phyloP scores from a whole-genome alignment of 78 protist genomes.

The Fonticula alba region DNA sequence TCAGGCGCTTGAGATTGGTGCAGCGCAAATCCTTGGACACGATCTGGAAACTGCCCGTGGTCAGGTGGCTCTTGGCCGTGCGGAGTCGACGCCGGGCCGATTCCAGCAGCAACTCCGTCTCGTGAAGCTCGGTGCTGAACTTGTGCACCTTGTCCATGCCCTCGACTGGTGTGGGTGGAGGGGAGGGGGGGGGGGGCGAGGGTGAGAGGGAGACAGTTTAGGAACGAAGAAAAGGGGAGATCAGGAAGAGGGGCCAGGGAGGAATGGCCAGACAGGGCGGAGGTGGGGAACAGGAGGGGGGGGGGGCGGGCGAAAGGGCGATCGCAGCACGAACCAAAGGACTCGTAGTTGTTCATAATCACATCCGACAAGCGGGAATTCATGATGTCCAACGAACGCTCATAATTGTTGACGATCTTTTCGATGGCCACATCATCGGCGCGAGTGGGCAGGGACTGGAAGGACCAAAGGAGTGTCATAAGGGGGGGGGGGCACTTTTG shows the following conservation, averaged over 20 bases:
- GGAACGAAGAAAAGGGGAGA: not conserved
- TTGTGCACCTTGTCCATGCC: too few species aligned
- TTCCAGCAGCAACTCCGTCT: not conserved
- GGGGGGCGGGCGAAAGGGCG: not conserved
- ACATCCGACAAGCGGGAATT: not conserved
- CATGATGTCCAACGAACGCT: not conserved
- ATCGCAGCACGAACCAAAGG: not conserved
- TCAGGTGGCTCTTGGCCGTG: not conserved
- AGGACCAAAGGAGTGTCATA: too few species aligned
- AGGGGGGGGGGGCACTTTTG: too few species aligned
- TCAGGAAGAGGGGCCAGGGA: not conserved
- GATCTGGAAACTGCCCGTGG: not conserved
- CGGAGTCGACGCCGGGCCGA: not conserved
- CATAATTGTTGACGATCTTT: too few species aligned
- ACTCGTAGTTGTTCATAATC: conserved; percentile 3
- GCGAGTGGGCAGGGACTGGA: too few species aligned
- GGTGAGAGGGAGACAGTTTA: not conserved
- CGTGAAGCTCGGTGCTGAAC: not conserved
- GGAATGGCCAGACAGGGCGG: not conserved
- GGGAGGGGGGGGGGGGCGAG: too few species aligned
- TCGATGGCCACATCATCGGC: too few species aligned
- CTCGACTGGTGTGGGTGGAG: too few species aligned
- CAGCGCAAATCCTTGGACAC: not conserved
- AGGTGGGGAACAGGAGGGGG: not conserved
- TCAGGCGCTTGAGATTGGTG: not conserved